Conservation (phyloP, 164 flowering plant species). For the Liriodendron chinense region DNA sequence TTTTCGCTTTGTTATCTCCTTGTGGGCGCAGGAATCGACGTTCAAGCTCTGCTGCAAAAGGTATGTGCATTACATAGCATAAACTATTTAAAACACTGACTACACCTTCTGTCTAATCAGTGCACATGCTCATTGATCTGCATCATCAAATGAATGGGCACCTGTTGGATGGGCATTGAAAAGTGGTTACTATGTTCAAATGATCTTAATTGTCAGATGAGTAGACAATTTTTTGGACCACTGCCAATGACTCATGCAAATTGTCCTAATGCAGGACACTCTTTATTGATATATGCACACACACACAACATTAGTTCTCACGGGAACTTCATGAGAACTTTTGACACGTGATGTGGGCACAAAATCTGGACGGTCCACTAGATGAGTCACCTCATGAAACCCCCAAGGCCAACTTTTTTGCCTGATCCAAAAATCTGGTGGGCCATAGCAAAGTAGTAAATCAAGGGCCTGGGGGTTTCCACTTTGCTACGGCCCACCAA, state of each 20-base stretch:
- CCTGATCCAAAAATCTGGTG: too few relatives aligned
- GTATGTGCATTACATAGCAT: constrained; percentile 22
- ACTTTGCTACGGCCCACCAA: too few relatives aligned
- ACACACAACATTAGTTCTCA: too few relatives aligned
- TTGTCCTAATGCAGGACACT: too few relatives aligned
- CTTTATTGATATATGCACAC: too few relatives aligned
- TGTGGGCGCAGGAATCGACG: constrained; percentile 78
- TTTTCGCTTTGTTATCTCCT: constrained; percentile 79
- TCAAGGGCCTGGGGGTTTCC: too few relatives aligned
- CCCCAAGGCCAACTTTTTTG: too few relatives aligned
- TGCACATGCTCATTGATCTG: not conserved
- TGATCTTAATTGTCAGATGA: not conserved
- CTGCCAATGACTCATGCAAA: not conserved
- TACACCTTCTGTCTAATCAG: not conserved
- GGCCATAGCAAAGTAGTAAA: too few relatives aligned
- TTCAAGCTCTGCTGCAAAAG: constrained; percentile 78
- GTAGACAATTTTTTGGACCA: not conserved
- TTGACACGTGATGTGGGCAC: too few relatives aligned
- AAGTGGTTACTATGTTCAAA: not conserved
- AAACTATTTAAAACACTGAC: not conserved
- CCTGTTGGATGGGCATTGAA: not conserved
- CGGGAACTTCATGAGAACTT: too few relatives aligned
- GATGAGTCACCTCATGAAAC: too few relatives aligned
- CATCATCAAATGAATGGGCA: not conserved
- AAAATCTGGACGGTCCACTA: too few relatives aligned